Evolutionary conservation across 1,284 basidiomycete genomes (phyloP).

Genomic region (Apiotrichum brassicae): DNA sequence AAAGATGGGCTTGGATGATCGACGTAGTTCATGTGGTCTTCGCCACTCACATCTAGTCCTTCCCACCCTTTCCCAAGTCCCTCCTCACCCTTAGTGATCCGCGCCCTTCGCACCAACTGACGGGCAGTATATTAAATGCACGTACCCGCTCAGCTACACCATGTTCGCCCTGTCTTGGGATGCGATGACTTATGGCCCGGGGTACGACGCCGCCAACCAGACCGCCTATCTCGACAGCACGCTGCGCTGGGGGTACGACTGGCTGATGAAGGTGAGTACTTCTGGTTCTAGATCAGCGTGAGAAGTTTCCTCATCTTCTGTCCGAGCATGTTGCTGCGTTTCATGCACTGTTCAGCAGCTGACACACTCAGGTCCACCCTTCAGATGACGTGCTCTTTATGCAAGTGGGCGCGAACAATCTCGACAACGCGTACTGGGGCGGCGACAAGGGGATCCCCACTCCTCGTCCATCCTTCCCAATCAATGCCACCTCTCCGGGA

Average conservation of each 20-base stretch:
- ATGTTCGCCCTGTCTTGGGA: constrained; percentile 82
- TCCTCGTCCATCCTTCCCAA: constrained; percentile 66
- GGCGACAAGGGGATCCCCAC: constrained; percentile 72
- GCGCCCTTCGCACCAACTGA: no score
- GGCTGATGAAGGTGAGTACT: constrained; percentile 69
- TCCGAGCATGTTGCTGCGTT: no score
- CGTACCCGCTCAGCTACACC: constrained; percentile 70
- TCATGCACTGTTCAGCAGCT: neutral
- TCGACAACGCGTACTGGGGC: constrained; percentile 70
- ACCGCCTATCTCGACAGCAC: constrained; percentile 81
- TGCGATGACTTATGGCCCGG: constrained; percentile 71
- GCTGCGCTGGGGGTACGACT: constrained; percentile 82
- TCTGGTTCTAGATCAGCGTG: neutral
- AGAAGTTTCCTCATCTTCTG: neutral
- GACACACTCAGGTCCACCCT: constrained; percentile 65
- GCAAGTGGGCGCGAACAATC: constrained; percentile 61
- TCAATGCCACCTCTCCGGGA: constrained; percentile 70
- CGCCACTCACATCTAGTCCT: no score
- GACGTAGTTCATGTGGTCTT: no score
- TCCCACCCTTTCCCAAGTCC: no score
- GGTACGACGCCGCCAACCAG: constrained; percentile 74
- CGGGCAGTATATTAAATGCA: constrained; percentile 67
- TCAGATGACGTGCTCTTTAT: constrained; percentile 67
- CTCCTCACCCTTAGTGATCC: no score
- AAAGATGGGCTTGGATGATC: no score